Conservation (phyloP, 2,329 filamentous ascomycete species). For the Cercospora brassicicola region DNA sequence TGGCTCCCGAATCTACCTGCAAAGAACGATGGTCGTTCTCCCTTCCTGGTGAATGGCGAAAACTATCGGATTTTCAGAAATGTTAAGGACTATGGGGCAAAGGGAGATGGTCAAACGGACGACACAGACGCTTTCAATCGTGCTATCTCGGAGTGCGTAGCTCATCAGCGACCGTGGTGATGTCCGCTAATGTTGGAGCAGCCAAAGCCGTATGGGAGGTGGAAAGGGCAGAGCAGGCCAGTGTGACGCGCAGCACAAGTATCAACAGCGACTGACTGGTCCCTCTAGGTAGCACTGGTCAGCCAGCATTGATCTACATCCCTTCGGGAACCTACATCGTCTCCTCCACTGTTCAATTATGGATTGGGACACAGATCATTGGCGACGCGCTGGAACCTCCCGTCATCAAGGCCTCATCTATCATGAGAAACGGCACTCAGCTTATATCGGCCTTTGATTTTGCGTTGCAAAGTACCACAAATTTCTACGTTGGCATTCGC, state of each 20-base stretch:
- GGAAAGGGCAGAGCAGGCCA: slow-evolving; percentile 14
- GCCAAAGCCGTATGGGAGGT: slow-evolving; percentile 19
- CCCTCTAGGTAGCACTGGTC: slow-evolving; percentile 36
- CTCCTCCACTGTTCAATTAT: slow-evolving; percentile 72
- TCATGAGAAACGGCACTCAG: slow-evolving; percentile 23
- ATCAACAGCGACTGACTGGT: neutral
- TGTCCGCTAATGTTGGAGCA: neutral
- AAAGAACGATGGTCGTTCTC: slow-evolving; percentile 64
- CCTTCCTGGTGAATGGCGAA: slow-evolving; percentile 56
- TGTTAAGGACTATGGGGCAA: slow-evolving; percentile 46
- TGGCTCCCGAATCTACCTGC: slow-evolving; percentile 67
- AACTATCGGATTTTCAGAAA: slow-evolving; percentile 61
- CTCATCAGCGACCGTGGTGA: neutral
- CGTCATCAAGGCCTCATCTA: slow-evolving; percentile 58
- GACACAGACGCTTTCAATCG: slow-evolving; percentile 86
- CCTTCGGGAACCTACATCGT: slow-evolving; percentile 52
- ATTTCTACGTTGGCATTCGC: slow-evolving; percentile 36
- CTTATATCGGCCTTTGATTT: slow-evolving; percentile 31
- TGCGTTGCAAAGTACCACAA: slow-evolving; percentile 28
- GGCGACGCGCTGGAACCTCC: slow-evolving; percentile 73
- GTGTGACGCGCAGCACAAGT: neutral
- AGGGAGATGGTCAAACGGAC: slow-evolving; percentile 68
- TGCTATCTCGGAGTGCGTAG: slow-evolving; percentile 59
- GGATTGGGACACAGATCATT: slow-evolving; percentile 89
- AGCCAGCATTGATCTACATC: slow-evolving; percentile 57